Evolutionary conservation across 257 asterid genomes (phyloP).

Genomic region (Leonotis leonurus): DNA sequence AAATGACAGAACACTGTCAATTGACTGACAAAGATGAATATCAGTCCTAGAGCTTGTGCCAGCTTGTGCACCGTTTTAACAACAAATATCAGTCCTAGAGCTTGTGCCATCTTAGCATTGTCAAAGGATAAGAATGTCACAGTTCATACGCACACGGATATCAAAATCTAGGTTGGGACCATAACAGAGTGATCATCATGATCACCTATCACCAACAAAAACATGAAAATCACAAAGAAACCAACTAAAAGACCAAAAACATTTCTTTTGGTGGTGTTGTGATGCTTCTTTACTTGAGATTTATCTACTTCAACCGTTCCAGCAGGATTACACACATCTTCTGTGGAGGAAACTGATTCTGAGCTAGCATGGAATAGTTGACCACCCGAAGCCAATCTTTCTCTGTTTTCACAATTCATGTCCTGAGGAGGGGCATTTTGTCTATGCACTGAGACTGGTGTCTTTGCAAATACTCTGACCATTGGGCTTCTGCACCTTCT

Average conservation of each 20-base stretch:
- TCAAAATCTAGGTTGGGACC: slow-evolving; percentile 72
- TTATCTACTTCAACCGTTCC: slow-evolving; percentile 16
- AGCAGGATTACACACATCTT: slow-evolving; percentile 27
- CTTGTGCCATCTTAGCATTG: too few relatives aligned
- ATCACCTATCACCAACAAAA: slow-evolving; percentile 37
- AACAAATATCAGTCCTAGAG: too few relatives aligned
- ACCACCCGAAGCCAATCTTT: slow-evolving; percentile 22
- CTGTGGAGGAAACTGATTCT: slow-evolving; percentile 68
- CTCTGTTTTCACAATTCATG: slow-evolving; percentile 13
- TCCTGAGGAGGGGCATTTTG: too few relatives aligned
- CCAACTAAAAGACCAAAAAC: slow-evolving; percentile 23
- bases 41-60: too few relatives aligned
- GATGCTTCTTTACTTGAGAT: slow-evolving; percentile 16
- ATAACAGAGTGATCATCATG: slow-evolving; percentile 29
- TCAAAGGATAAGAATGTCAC: too few relatives aligned
- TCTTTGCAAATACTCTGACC: slow-evolving; percentile 26
- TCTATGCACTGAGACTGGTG: slow-evolving; percentile 33
- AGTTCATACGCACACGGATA: too few relatives aligned
- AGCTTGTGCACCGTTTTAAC: background rate
- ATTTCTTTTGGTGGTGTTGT: slow-evolving; percentile 6
- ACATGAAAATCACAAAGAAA: slow-evolving; percentile 22
- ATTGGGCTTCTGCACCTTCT: slow-evolving; percentile 42
- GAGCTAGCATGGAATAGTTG: slow-evolving; percentile 32
- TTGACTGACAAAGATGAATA: background rate
- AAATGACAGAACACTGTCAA: background rate